Evolutionary conservation across 176 grass and related monocot genomes (phyloP).

Genomic region (Triticum turgidum): DNA sequence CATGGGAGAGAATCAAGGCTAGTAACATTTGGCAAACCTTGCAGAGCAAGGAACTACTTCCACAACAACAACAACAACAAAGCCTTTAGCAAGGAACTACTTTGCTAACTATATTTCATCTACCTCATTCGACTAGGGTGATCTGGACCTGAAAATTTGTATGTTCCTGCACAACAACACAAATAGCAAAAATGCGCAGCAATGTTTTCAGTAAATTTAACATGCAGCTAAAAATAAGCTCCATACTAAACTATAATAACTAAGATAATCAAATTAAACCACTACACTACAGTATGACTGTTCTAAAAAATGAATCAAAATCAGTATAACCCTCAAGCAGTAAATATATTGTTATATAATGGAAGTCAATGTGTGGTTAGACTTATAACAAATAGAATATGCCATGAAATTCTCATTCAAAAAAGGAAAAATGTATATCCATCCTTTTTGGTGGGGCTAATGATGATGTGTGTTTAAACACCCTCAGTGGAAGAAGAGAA

Average conservation of each 20-base stretch:
- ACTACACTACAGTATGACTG: neutral
- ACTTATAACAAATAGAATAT: neutral
- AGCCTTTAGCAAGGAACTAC: neutral
- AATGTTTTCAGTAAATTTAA: neutral
- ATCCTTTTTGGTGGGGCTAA: neutral
- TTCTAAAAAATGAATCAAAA: neutral
- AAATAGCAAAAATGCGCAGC: neutral
- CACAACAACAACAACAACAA: too few relatives aligned
- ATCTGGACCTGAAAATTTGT: neutral
- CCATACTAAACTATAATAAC: conserved; percentile 1
- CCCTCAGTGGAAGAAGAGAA: neutral
- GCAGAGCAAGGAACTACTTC: neutral
- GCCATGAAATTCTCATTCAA: neutral
- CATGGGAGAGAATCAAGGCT: conserved; percentile 3
- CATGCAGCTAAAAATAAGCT: conserved; percentile 10
- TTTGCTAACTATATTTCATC: neutral
- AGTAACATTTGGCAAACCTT: conserved; percentile 5
- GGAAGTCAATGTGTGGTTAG: neutral
- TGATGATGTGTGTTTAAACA: neutral
- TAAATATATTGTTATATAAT: neutral
- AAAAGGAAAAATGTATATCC: neutral
- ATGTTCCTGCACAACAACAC: neutral
- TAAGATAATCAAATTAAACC: neutral
- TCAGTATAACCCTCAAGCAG: neutral
- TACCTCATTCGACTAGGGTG: neutral